Base-by-base conservation (phyloP, 2,329 filamentous ascomycete species). In the Nemania serpens region DNA sequence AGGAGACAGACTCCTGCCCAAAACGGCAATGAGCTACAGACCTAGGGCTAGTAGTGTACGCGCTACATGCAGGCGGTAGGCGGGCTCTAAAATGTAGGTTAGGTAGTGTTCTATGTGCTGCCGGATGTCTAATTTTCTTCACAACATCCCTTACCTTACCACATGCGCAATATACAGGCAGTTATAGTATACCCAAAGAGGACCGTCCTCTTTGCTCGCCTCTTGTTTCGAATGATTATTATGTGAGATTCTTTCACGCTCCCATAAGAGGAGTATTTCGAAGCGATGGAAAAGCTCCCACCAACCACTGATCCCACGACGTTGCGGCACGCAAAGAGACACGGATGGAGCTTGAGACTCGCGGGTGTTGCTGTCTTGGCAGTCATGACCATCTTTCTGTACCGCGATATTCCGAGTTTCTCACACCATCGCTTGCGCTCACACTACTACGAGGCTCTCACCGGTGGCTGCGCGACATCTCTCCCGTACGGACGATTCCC, bases 401-500 rank as follows among this genome's bases (percentile, higher is more conserved):
- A 62, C 45, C 57, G 41, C 51, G 53, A 65, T 34, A 36, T 66
- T n/a, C 55, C 65, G 17, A 59, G 41, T 37, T 43, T 69, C 9
- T 64, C 68, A 12, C 68, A 68, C 36, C 58, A 66, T 36, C 61
- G 56, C 18, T 60, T 69, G 22, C 61, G 54, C 22, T 48, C 63
- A 34, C 65, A 68, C 39, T 68, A 68, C 42, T 64, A 68, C 47
- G 56, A 66, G 12, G 17, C 6, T n/a, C 56, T 68, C 37, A 65
- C 59, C 3, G 54, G 59, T 25, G 34, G 54, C 39, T 18, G 45
- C 15, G 51, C 59, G 47, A 49, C 22, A 18, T 12, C 52, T 17
- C 65, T 68, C 15, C 70, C 70, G 1, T 78, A 76, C 42, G 77
- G 78, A 12, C 66, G 41, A 13, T 82, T 81, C 54, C 81, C 80